These are phyloP conservation scores for Aspergillus neoniger DNA, from an alignment of 2,329 filamentous ascomycete genomes.

Conservation along the genomic window DNA sequence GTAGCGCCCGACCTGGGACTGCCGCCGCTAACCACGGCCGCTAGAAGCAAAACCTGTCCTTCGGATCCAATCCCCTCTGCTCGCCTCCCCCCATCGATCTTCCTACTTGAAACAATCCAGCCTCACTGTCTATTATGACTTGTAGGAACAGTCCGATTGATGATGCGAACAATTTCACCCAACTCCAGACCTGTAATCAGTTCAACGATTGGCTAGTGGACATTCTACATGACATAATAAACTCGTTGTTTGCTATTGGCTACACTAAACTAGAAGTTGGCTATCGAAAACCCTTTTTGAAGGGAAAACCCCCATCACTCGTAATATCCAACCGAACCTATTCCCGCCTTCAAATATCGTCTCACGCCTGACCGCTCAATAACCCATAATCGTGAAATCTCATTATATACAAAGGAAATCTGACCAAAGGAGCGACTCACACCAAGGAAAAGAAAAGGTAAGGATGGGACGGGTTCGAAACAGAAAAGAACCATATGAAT, in stretches of 20 bases:
- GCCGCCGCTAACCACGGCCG: constrained; percentile 6
- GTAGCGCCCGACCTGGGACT: background rate
- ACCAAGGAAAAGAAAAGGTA: background rate
- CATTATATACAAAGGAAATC: background rate
- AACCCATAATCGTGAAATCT: background rate
- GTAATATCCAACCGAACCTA: background rate
- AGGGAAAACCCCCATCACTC: background rate
- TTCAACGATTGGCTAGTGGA: background rate
- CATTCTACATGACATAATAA: background rate
- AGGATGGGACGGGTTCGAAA: background rate
- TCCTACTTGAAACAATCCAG: background rate
- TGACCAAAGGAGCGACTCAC: background rate
- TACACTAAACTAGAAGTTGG: background rate
- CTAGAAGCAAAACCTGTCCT: background rate
- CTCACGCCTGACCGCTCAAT: background rate
- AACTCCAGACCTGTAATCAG: background rate
- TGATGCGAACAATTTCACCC: background rate
- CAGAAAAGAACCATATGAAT: background rate
- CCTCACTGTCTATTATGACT: background rate
- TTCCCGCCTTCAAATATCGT: background rate
- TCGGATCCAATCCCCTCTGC: constrained; percentile 1
- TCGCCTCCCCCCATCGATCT: background rate
- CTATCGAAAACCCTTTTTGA: too few species aligned
- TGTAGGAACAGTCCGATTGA: background rate
- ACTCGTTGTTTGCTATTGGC: background rate